phyloP scores from a whole-genome alignment of 1,284 basidiomycete genomes.

The Fomitopsis palustris region DNA sequence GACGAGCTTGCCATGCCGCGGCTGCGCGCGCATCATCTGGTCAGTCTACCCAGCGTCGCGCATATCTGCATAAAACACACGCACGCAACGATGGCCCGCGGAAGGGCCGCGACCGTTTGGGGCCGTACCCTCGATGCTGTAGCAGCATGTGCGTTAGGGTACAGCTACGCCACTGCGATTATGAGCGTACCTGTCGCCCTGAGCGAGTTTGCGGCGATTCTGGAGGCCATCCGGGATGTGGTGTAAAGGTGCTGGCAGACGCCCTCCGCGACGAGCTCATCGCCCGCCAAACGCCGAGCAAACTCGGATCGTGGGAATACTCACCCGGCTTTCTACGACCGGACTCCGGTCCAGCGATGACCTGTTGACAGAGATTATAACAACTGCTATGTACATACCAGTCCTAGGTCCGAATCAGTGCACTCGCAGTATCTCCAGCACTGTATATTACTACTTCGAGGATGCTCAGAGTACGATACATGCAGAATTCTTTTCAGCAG shows the following conservation, averaged over 20 bases:
- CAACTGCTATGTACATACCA: no score
- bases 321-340: slow-evolving; percentile 4
- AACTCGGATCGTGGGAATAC: slow-evolving; percentile 8
- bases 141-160: not conserved
- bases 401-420: no score
- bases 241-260: slow-evolving; percentile 9
- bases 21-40: slow-evolving; percentile 31
- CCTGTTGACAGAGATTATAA: no score
- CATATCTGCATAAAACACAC: slow-evolving; percentile 25
- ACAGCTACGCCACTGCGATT: not conserved
- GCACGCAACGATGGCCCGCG: slow-evolving; percentile 54
- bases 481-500: no score
- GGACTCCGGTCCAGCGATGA: slow-evolving; percentile 26
- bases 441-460: slow-evolving; percentile 38
- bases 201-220: slow-evolving; percentile 65
- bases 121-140: slow-evolving; percentile 45
- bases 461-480: slow-evolving; percentile 33
- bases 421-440: slow-evolving; percentile 37
- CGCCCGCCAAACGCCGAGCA: slow-evolving; percentile 8
- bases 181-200: slow-evolving; percentile 53
- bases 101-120: slow-evolving; percentile 49
- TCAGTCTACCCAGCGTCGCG: not conserved
- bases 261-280: slow-evolving; percentile 6
- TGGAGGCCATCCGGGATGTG: slow-evolving; percentile 54
- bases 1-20: slow-evolving; percentile 64